Percentiles rank a stretch among this genome's conserved stretches.
Evolutionary conservation across 192 early-diverging fungal species (phyloP).

Genomic region (Coemansia sp.): DNA sequence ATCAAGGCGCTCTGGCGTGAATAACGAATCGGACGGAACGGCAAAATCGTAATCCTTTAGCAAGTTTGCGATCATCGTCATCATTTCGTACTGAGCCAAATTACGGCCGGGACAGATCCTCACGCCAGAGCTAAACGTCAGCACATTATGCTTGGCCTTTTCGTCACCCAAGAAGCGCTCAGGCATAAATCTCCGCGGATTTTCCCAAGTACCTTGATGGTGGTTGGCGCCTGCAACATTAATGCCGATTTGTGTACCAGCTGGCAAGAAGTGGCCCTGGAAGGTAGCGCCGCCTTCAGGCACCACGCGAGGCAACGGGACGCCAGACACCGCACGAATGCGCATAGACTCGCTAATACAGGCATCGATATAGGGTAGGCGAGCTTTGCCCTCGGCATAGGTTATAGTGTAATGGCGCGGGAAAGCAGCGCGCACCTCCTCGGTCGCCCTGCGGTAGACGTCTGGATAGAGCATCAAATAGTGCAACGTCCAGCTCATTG

Average conservation of each 20-base stretch:
- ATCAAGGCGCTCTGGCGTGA: constrained; percentile 16
- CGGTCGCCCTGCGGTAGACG: constrained; percentile 11
- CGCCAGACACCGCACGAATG: constrained; percentile 24
- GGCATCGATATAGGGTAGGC: constrained; percentile 43
- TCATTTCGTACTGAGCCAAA: constrained; percentile 36
- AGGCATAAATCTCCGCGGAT: constrained; percentile 31
- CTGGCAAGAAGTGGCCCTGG: constrained; percentile 39
- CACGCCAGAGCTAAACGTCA: constrained; percentile 42
- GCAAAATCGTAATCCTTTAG: constrained; percentile 34
- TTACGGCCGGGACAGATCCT: constrained; percentile 41
- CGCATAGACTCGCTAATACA: constrained; percentile 52
- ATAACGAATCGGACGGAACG: constrained; percentile 5
- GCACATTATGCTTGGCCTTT: constrained; percentile 11
- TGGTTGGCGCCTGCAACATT: constrained; percentile 33
- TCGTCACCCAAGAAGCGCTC: constrained; percentile 31
- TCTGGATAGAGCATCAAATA: constrained; percentile 40
- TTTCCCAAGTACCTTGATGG: constrained; percentile 8
- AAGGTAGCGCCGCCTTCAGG: constrained; percentile 29
- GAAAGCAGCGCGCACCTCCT: constrained; percentile 37
- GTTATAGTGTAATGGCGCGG: constrained; percentile 27
- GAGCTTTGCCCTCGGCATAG: constrained; percentile 32
- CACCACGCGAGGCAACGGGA: constrained; percentile 23
- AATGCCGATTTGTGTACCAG: constrained; percentile 17
- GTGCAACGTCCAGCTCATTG: constrained; percentile 44
- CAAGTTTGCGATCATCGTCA: constrained; percentile 24